These are phyloP conservation scores for Cantharellus cinnabarinus DNA, from an alignment of 768 basidiomycete genomes.

Conservation along the genomic window DNA sequence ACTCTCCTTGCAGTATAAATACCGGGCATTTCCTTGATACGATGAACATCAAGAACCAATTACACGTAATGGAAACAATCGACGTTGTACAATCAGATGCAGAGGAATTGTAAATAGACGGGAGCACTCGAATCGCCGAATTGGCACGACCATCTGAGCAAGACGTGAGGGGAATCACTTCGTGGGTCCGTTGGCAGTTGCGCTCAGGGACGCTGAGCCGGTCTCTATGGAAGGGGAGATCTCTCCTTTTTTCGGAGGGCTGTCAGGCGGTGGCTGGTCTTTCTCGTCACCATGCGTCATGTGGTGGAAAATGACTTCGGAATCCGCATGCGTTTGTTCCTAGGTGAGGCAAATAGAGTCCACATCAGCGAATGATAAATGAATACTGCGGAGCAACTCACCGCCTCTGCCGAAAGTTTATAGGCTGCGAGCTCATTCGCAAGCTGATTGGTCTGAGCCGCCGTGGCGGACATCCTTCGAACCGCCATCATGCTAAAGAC, in stretches of 20 bases:
- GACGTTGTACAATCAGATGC: too few relatives aligned
- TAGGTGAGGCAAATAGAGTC: background rate
- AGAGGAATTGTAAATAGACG: too few relatives aligned
- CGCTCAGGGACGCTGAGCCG: too few relatives aligned
- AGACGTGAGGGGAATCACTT: too few relatives aligned
- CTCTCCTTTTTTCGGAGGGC: background rate
- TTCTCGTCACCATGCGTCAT: background rate
- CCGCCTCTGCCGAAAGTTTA: background rate
- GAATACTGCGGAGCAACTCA: background rate
- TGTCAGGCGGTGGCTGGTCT: background rate
- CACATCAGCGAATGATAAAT: background rate
- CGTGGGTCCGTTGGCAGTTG: too few relatives aligned
- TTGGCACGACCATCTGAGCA: too few relatives aligned
- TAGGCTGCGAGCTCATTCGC: background rate
- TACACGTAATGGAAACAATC: too few relatives aligned
- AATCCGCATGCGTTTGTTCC: background rate
- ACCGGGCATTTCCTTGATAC: too few relatives aligned
- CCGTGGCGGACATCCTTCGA: slow-evolving; percentile 36
- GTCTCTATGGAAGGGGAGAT: too few relatives aligned
- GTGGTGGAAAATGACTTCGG: slow-evolving; percentile 1
- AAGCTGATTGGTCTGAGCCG: background rate
- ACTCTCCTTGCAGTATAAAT: too few relatives aligned
- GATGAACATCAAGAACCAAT: too few relatives aligned
- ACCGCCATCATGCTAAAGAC: slow-evolving; percentile 73
- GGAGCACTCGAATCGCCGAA: too few relatives aligned